A percentile compares a stretch with the other conserved stretches of the same genome.
Evolutionary conservation across 202 grass and related monocot species (phyloP).

Genomic region (Tripidium arundinaceum): DNA sequence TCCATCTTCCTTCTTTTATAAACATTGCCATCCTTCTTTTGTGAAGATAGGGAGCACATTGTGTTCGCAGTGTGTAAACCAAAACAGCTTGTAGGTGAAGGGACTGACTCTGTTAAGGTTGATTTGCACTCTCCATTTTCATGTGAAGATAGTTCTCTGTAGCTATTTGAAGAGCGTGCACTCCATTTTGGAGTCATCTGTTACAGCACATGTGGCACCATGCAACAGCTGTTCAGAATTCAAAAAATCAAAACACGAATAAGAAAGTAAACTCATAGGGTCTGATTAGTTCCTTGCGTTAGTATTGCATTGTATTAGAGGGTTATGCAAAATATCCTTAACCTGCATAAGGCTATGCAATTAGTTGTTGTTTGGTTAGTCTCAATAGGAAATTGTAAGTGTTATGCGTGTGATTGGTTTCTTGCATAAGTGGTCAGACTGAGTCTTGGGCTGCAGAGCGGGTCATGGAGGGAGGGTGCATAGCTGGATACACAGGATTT

Average conservation of each 20-base stretch:
- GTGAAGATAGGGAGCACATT: slow-evolving; percentile 44
- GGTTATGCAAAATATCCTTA: not conserved
- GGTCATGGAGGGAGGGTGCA: not conserved
- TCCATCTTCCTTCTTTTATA: slow-evolving; percentile 63
- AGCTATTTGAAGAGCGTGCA: slow-evolving; percentile 42
- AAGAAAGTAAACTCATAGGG: slow-evolving; percentile 14
- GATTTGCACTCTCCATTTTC: slow-evolving; percentile 38
- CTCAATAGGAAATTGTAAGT: not conserved
- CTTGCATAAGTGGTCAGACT: not conserved
- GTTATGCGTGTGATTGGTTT: not conserved
- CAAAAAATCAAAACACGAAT: slow-evolving; percentile 28
- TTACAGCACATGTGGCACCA: slow-evolving; percentile 36
- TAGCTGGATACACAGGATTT: not conserved
- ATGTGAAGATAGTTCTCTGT: slow-evolving; percentile 33
- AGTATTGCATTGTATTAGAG: not conserved
- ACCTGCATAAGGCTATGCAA: not conserved
- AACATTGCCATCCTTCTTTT: slow-evolving; percentile 44
- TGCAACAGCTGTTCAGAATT: slow-evolving; percentile 17
- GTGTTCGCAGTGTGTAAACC: slow-evolving; percentile 31
- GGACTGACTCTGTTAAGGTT: slow-evolving; percentile 21
- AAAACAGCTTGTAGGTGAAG: slow-evolving; percentile 29
- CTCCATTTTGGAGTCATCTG: slow-evolving; percentile 69
- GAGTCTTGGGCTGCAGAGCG: not conserved
- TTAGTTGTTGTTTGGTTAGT: not conserved
- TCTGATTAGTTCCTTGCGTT: not conserved